Base-by-base conservation (phyloP, 805 yeast genomes). In the Isabelozyma gotoi region DNA sequence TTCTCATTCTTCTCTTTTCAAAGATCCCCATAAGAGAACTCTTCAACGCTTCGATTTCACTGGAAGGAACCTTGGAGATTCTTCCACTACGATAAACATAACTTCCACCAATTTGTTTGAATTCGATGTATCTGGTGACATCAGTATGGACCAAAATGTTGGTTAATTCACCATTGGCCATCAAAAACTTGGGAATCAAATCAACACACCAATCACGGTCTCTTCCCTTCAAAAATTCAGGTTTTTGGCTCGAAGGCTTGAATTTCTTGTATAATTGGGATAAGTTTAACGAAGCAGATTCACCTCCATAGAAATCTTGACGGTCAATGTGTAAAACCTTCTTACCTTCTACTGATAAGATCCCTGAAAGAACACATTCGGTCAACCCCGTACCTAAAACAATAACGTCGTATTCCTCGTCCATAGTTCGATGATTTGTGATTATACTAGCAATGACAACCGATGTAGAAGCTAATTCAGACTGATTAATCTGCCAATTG, bases 201-300 rank as follows among this genome's bases (percentile, higher is more conserved):
- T 94, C 99, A 41, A 94, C 94, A 68, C 95, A 90, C 97, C 98
- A 94, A 65, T 94, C 98, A 51, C 98, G 80, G 60, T 89, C 96
- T 59, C 95, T 82, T 40, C 99, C 98, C 49, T 83, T 78, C 49
- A 80, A 77, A 16, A 74, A 75, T 48, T 84, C 85, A 33, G 88
- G 84, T 53, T 79, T 77, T 49, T 82, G 86, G 40, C 79, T 73
- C 6, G 70, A 49, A 24, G 97, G 96, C 62, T 90, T 88, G 77
- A 90, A 91, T 70, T 91, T 91, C 53, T 77, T 68, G 73, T 88
- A 94, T 50, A 73, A 63, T 59, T 79, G 84, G 39, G 82, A 72
- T 52, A 88, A 73, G 56, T 85, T 85, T 57, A 89, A 77, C 5
- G 96, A 87, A 12, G 96, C 96, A 46, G 90, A 81, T 63, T 88